Evolutionary conservation across 2,329 filamentous ascomycete genomes (phyloP).

Genomic region (Geosmithia flava): DNA sequence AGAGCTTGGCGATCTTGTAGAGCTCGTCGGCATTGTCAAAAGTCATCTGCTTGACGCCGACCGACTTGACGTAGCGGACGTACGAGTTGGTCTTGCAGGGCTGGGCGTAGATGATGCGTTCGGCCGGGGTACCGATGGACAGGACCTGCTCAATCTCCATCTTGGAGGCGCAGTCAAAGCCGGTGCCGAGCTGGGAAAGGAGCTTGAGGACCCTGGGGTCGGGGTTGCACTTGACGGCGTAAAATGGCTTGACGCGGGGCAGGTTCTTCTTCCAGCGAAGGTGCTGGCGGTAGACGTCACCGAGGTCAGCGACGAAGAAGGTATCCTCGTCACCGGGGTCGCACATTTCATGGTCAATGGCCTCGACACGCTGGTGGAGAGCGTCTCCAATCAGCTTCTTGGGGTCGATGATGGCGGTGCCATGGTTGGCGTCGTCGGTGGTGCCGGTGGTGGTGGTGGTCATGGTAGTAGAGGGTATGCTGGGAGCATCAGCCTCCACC

Average conservation of each 20-base stretch:
- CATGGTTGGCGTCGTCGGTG: conserved; percentile 5
- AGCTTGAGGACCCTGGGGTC: conserved; percentile 82
- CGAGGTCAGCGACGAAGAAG: conserved; percentile 96
- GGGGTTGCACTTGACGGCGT: conserved; percentile 98
- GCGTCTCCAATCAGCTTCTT: conserved; percentile 80
- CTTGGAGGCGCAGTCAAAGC: conserved; percentile 98
- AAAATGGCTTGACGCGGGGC: conserved; percentile 87
- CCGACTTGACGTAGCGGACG: conserved; percentile 74
- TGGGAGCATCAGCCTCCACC: conserved; percentile 21
- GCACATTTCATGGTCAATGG: conserved; percentile 77
- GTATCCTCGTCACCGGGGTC: conserved; percentile 90
- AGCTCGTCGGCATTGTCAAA: conserved; percentile 98
- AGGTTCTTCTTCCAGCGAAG: conserved; percentile 95
- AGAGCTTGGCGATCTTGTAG: conserved; percentile 92
- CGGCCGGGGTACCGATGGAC: conserved; percentile 67
- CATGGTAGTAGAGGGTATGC: conserved; percentile 7
- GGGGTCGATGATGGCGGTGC: conserved; percentile 27
- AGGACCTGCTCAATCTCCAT: conserved; percentile 90
- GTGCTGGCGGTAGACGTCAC: conserved; percentile 97
- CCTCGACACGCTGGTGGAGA: conserved; percentile 72
- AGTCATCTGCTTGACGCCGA: conserved; percentile 94
- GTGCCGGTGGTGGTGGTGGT: conserved; percentile 25
- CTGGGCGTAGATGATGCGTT: conserved; percentile 96
- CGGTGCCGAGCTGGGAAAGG: conserved; percentile 76
- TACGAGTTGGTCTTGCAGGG: conserved; percentile 99